Evolutionary conservation across 441 rosid genomes (phyloP).

Genomic region (Isatis lusitanica): DNA sequence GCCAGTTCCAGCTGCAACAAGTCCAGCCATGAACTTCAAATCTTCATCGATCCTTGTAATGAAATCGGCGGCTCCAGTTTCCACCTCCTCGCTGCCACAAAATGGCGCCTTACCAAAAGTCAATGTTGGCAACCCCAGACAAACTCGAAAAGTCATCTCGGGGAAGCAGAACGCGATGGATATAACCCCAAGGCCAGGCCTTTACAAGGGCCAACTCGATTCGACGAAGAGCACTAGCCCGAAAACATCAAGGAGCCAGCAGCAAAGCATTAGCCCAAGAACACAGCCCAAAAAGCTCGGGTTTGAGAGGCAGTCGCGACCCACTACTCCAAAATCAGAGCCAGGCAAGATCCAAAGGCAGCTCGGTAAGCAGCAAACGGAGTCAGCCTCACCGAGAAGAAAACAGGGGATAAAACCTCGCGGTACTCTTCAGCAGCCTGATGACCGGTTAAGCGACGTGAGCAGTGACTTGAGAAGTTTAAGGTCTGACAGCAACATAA

Average conservation of each 20-base stretch:
- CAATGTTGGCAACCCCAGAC: constrained; percentile 34
- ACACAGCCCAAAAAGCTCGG: constrained; percentile 54
- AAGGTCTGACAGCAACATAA: constrained; percentile 57
- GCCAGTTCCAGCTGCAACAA: constrained; percentile 38
- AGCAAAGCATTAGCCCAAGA: constrained; percentile 48
- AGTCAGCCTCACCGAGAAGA: constrained; percentile 50
- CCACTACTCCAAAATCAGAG: constrained; percentile 44
- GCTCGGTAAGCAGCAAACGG: constrained; percentile 44
- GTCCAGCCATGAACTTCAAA: constrained; percentile 46
- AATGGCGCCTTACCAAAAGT: constrained; percentile 36
- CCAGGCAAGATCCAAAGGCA: constrained; percentile 48
- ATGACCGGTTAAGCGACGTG: constrained; percentile 48
- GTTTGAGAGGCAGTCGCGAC: constrained; percentile 49
- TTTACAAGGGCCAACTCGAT: constrained; percentile 37
- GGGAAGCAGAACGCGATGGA: constrained; percentile 47
- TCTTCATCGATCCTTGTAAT: constrained; percentile 53
- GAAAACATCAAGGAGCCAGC: constrained; percentile 44
- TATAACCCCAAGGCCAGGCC: constrained; percentile 48
- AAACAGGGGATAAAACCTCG: constrained; percentile 42
- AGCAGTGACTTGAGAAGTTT: constrained; percentile 52
- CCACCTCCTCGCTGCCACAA: constrained; percentile 35
- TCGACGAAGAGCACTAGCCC: constrained; percentile 39
- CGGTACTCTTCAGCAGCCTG: constrained; percentile 40
- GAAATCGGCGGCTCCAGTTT: constrained; percentile 48
- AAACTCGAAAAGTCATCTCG: constrained; percentile 40